Evolutionary conservation across 805 yeast species (phyloP), one percentile per base, ranked within the genome.

Genomic region (Teunomyces cretensis): DNA sequence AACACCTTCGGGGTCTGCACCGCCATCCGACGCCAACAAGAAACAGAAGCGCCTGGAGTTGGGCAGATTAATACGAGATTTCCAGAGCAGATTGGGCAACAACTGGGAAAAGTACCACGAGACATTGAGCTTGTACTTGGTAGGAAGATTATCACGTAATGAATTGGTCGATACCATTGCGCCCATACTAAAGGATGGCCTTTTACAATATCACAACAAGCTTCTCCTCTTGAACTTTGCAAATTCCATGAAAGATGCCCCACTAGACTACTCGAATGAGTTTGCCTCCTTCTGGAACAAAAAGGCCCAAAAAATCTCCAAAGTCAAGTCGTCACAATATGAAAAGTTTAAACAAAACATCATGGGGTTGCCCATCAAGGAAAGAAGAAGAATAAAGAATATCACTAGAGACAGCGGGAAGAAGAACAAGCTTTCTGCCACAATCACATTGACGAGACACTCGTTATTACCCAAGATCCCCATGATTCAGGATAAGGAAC

Each of bases 51-150:
- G 74, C 30, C 52, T 56, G 30, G 72, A 71, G 42, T 55, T 72
- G 26, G 75, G 69, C 49, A 49, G 52, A 13, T 71, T 90, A 46
- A 88, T 91, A 57, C 74, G 78, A 30, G 88, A 86, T 44, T 80
- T 94, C 50, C 91, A 88, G 51, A 75, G 75, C 43, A 74, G 77
- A 48, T 64, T 92, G 47, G 97, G 97, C 2, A 71, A 76, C 37
- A 79, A 80, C 43, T 92, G 99, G 99, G 92, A 85, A 50, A 78
- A 76, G 47, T 92, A 92, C 63, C 91, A 95, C 50, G 86, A 83
- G 45, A 75, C 88, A 4, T 76, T 94, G 17, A 82, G 92, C 41
- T 69, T 79, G 42, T 92, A 90, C 55, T 70, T 92, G 31, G 72
- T 85, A 31, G 96, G 96, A 4, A 85, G 83, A 60, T 70, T 90